These are phyloP conservation scores for Volvariella volvacea DNA, from an alignment of 1,284 basidiomycete species.

Conservation along the genomic window DNA sequence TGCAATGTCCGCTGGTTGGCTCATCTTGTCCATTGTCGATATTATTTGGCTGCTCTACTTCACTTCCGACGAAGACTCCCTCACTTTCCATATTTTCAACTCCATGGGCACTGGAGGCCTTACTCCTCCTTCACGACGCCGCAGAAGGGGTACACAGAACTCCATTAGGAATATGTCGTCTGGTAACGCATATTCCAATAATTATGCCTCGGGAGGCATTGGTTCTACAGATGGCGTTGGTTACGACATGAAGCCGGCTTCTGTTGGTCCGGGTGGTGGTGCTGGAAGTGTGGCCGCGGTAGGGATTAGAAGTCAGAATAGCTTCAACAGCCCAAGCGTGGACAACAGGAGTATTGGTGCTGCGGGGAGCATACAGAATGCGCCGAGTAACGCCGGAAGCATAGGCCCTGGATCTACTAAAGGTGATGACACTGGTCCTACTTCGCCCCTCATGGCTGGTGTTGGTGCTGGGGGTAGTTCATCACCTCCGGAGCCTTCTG, in stretches of 20 bases:
- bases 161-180: constrained; percentile 59
- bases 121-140: constrained; percentile 68
- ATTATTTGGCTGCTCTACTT: constrained; percentile 96
- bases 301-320: constrained; percentile 55
- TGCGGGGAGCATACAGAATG: constrained; percentile 38
- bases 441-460: constrained; percentile 9
- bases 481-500: constrained; percentile 37
- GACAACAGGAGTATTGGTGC: constrained; percentile 38
- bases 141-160: constrained; percentile 48
- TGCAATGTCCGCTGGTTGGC: constrained; percentile 90
- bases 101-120: constrained; percentile 82
- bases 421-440: constrained; percentile 1
- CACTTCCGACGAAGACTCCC: constrained; percentile 91
- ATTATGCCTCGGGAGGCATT: constrained; percentile 58
- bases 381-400: constrained; percentile 14
- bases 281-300: constrained; percentile 33
- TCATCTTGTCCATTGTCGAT: constrained; percentile 85
- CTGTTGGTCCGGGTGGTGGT: constrained; percentile 25
- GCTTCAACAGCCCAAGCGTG: constrained; percentile 48
- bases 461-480: constrained; percentile 41
- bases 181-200: constrained; percentile 52
- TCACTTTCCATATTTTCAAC: constrained; percentile 79
- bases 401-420: neutral
- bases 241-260: constrained; percentile 46
- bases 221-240: constrained; percentile 42